Evolutionary conservation across 768 basidiomycete genomes (phyloP), one percentile per base, ranked within the genome.

Genomic region (Suillus fuscotomentosus): DNA sequence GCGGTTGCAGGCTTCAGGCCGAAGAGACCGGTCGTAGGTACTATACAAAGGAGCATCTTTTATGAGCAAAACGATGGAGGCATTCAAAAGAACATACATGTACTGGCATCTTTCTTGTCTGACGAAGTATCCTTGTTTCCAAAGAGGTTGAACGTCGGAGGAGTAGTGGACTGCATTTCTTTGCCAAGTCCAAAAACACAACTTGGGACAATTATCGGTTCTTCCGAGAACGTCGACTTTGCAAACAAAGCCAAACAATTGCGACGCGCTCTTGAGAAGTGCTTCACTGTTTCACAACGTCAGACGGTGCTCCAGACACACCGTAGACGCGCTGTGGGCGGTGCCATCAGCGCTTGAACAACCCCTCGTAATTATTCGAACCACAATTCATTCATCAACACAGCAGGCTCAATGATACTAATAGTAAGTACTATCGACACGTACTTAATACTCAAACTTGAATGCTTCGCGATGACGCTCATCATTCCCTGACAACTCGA

Each of bases 91-190:
- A n/a, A 51, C 66, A 48, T 60, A 66, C 75, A 34, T 8, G 62
- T 53, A 3, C 54, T 55, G 38, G 75, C 67, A 65, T 81, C 83
- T 66, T 81, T 83, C 70, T 83, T 84, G 59, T 84, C 83, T 13
- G 72, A 68, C 8, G 73, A 34, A 72, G 79, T 68, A 70, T 72
- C 69, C 67, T 80, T 82, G 7, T 69, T 51, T 41, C 77, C 81
- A 62, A 83, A 84, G 8, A 82, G 69, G 63, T 36, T 60, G 36
- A 60, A 54, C 7, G 63, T 3, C 1, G 60, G 7, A 24, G 63
- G 54, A 51, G 67, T 22, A 20, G 41, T 27, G 20, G 24, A n/a
- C 53, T 54, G 53, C 53, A 54, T 54, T 54, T 54, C 53, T 54
- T 54, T 54, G 31, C 31, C 53, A 54, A 54, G 31, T 34, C 51